These are phyloP conservation scores for Emiliania huxleyi DNA, from an alignment of 78 protist genomes.

Conservation along the genomic window DNA sequence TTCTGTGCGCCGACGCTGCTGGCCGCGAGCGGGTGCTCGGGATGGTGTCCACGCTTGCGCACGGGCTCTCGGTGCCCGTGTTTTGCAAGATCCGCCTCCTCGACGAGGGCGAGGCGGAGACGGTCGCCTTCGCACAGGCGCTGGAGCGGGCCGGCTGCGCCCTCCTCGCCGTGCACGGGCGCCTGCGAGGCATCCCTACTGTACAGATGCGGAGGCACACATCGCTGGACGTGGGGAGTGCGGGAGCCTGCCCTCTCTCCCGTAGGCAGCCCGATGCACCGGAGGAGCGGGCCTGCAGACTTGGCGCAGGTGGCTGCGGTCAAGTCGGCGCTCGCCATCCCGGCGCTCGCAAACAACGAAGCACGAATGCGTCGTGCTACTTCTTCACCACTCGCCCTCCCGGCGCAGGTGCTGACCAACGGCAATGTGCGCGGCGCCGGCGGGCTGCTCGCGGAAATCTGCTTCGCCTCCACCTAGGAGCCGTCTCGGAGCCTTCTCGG, in stretches of 20 bases:
- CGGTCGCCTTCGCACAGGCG: not conserved
- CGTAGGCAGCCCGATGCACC: not conserved
- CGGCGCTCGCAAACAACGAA: too few species aligned
- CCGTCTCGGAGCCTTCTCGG: too few species aligned
- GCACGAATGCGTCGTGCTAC: too few species aligned
- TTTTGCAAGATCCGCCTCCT: not conserved
- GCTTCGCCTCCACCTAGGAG: too few species aligned
- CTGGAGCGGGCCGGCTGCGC: conserved; percentile 35
- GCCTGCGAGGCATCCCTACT: not conserved
- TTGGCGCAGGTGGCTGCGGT: not conserved
- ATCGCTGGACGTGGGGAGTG: too few species aligned
- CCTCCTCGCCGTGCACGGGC: conserved; percentile 12
- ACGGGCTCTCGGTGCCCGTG: not conserved
- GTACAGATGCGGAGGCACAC: too few species aligned
- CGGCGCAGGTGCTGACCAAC: not conserved
- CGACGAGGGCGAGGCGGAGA: not conserved
- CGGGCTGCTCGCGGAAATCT: too few species aligned
- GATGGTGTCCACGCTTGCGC: not conserved
- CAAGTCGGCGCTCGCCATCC: not conserved
- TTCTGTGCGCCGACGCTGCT: not conserved
- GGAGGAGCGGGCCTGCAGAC: not conserved
- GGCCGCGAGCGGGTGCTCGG: not conserved
- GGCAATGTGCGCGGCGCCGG: not conserved
- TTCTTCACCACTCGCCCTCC: too few species aligned
- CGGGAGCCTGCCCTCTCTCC: too few species aligned